Evolutionary conservation across 805 yeast genomes (phyloP), one percentile per base, ranked within the genome.

Genomic region (Zygotorulaspora danielsina): DNA sequence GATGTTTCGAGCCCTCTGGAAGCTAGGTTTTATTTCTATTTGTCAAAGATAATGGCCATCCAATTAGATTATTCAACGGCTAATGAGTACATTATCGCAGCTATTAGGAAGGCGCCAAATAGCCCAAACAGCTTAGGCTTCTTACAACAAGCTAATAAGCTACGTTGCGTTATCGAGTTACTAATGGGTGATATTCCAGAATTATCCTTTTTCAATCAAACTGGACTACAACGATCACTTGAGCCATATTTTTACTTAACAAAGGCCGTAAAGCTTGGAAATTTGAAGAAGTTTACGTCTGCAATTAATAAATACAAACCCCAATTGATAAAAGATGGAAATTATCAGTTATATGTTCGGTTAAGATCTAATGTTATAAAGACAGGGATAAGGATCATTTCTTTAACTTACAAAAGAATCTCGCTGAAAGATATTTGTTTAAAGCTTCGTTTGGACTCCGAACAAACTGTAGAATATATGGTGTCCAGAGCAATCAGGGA

Each of bases 171-270:
- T 43, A 85, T 93, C 53, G 96, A 93, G 66, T 71, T 93, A 57
- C 76, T 93, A 54, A 89, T 90, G 78, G 98, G 99, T 42, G 98
- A 93, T 54, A 82, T 93, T 50, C 98, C 98, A 12, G 96, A 87
- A 54, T 71, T 94, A 49, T 73, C 87, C 34, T 75, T 77, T 25
- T 93, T 93, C 71, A 76, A 78, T 51, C 83, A 84, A 55, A 66
- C 76, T 11, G 66, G 69, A 32, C 66, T 79, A 54, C 78, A 76
- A 48, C 70, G 71, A 36, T 72, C 84, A 3, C 71, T 88, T 44
- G 73, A 70, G 45, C 96, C 97, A 21, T 93, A 93, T 61, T 79
- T 84, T 50, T 83, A 81, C 43, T 82, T 93, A 31, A 83, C 96
- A 13, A 80, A 84, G 54, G 96, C 97, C 13, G 98, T 93, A 13